phyloP scores from a whole-genome alignment of 805 yeast species.

The Vanderwaltozyma tropicalis region DNA sequence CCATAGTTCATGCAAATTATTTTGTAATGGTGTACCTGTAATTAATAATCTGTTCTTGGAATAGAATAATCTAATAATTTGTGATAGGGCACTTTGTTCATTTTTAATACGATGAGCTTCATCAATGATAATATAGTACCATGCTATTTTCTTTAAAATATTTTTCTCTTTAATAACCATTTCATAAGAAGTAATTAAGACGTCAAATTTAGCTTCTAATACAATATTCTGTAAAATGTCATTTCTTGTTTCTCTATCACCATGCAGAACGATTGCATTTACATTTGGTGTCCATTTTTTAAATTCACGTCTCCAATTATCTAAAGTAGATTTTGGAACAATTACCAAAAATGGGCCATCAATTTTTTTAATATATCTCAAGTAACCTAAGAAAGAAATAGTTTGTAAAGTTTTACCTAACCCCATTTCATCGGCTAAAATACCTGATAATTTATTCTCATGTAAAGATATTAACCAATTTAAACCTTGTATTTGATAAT shows the following conservation, averaged over 20 bases:
- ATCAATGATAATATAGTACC: conserved; percentile 92
- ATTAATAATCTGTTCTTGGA: conserved; percentile 76
- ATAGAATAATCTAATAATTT: conserved; percentile 80
- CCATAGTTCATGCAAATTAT: conserved; percentile 93
- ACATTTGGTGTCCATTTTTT: conserved; percentile 95
- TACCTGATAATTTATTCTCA: conserved; percentile 84
- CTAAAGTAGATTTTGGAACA: conserved; percentile 92
- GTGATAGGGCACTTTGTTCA: conserved; percentile 85
- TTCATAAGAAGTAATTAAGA: conserved; percentile 82
- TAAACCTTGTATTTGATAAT: conserved; percentile 88
- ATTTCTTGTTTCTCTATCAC: conserved; percentile 72
- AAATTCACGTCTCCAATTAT: conserved; percentile 94
- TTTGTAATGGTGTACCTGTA: conserved; percentile 94
- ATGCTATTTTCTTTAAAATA: conserved; percentile 65
- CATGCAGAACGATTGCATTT: conserved; percentile 73
- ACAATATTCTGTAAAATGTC: conserved; percentile 48
- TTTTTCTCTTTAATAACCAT: conserved; percentile 86
- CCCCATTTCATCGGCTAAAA: conserved; percentile 97
- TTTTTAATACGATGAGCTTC: conserved; percentile 96
- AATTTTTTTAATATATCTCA: conserved; percentile 65
- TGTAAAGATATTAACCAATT: conserved; percentile 88
- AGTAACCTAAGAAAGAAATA: conserved; percentile 79
- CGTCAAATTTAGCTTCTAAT: conserved; percentile 74
- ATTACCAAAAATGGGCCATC: conserved; percentile 87
- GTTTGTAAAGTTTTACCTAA: conserved; percentile 94